Conservation (phyloP, 352 stramenopile genomes). For the Globisporangium orthogonon region DNA sequence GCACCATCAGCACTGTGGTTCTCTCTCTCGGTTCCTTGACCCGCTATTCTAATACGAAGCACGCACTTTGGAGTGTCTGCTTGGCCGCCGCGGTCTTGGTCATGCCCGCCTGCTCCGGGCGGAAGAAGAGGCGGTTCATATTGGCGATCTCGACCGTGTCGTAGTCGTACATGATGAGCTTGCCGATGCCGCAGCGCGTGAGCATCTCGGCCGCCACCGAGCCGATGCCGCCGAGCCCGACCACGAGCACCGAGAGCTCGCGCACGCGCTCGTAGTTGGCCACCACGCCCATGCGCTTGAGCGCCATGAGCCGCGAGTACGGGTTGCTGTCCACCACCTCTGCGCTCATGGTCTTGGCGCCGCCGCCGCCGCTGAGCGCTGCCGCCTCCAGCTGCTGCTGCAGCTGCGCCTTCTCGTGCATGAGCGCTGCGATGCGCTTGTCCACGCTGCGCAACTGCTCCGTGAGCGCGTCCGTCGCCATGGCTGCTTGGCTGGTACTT, state of each 20-base stretch:
- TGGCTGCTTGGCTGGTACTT: background rate
- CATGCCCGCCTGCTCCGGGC: slow-evolving; percentile 78
- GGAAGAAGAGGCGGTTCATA: slow-evolving; percentile 91
- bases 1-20: background rate
- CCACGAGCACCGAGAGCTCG: slow-evolving; percentile 71
- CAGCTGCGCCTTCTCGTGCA: slow-evolving; percentile 63
- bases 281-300: slow-evolving; percentile 90
- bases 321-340: slow-evolving; percentile 84
- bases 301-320: slow-evolving; percentile 87
- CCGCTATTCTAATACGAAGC: too few species aligned
- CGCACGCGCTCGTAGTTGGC: slow-evolving; percentile 86
- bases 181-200: slow-evolving; percentile 85
- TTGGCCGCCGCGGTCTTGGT: slow-evolving; percentile 86
- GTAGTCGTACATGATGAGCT: slow-evolving; percentile 87
- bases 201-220: slow-evolving; percentile 88
- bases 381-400: slow-evolving; percentile 46
- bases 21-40: too few species aligned
- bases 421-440: slow-evolving; percentile 62
- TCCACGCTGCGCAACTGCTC: slow-evolving; percentile 56
- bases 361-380: slow-evolving; percentile 16
- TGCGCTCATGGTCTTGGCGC: slow-evolving; percentile 56
- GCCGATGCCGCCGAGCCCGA: slow-evolving; percentile 82
- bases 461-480: slow-evolving; percentile 19
- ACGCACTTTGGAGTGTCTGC: slow-evolving; percentile 78
- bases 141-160: slow-evolving; percentile 88